phyloP scores from a whole-genome alignment of 2,329 filamentous ascomycete species.

The Aspergillus latus region DNA sequence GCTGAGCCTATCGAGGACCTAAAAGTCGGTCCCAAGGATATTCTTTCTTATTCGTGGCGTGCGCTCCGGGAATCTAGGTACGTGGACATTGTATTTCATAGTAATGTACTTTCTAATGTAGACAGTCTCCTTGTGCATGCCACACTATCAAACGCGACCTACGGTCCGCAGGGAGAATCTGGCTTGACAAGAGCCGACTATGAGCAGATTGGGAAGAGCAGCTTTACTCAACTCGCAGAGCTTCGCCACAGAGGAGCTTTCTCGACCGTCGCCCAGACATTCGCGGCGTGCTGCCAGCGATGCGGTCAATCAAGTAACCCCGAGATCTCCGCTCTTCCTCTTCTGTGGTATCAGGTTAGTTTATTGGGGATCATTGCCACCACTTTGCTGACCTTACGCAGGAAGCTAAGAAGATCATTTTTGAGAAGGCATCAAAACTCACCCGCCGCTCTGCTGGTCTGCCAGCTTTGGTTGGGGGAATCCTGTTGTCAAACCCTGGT shows the following conservation, averaged over 20 bases:
- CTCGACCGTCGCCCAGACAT: slow-evolving; percentile 87
- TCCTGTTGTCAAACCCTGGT: slow-evolving; percentile 64
- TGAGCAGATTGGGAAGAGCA: slow-evolving; percentile 66
- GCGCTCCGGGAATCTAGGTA: slow-evolving; percentile 93
- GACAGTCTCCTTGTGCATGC: slow-evolving; percentile 68
- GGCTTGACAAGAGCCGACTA: slow-evolving; percentile 60
- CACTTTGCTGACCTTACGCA: slow-evolving; percentile 12
- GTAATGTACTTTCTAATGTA: slow-evolving; percentile 23
- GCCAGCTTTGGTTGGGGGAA: slow-evolving; percentile 78
- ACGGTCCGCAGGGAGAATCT: slow-evolving; percentile 43
- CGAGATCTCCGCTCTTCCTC: slow-evolving; percentile 52
- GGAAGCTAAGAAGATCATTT: slow-evolving; percentile 66
- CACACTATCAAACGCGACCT: slow-evolving; percentile 57
- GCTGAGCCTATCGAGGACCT: slow-evolving; percentile 64
- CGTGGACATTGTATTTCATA: slow-evolving; percentile 15
- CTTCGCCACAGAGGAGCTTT: slow-evolving; percentile 90
- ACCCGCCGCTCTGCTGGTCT: slow-evolving; percentile 91
- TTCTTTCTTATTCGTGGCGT: slow-evolving; percentile 92
- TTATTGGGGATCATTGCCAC: slow-evolving; percentile 21
- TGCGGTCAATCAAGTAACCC: slow-evolving; percentile 54
- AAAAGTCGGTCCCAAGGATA: slow-evolving; percentile 74
- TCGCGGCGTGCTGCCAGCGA: slow-evolving; percentile 73
- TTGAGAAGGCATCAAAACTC: slow-evolving; percentile 71
- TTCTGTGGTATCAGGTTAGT: slow-evolving; percentile 67
- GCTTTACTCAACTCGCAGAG: slow-evolving; percentile 78